Percentiles rank a stretch among this genome's conserved stretches.
phyloP scores from a whole-genome alignment of 176 grass and related monocot genomes.

The Dactylis glomerata region DNA sequence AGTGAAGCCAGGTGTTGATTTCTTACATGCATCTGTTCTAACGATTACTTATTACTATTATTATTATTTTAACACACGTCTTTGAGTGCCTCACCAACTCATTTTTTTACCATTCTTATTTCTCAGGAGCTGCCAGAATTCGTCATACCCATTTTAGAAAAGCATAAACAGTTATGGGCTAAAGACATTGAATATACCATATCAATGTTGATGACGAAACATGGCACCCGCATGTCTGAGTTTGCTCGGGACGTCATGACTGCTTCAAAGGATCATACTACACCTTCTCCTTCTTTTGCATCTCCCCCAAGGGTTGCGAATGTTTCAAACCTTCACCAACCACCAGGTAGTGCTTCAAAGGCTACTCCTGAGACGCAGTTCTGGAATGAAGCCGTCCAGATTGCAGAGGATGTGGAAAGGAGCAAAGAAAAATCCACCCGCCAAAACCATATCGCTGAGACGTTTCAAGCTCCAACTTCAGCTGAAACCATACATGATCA shows the following conservation, averaged over 20 bases:
- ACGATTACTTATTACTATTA: no score
- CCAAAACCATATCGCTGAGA: not conserved
- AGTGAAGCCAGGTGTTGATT: no score
- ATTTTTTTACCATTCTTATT: not conserved
- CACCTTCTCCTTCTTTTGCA: not conserved
- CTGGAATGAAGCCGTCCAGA: not conserved
- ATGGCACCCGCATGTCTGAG: not conserved
- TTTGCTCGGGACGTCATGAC: not conserved
- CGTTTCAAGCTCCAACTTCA: not conserved
- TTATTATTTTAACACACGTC: not conserved
- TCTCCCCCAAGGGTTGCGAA: not conserved
- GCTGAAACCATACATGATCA: not conserved
- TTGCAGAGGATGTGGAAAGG: not conserved
- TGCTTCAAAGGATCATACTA: not conserved
- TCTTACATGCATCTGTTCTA: no score
- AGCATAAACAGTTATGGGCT: not conserved
- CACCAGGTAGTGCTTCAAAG: not conserved
- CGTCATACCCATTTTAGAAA: not conserved
- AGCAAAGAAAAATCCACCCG: not conserved
- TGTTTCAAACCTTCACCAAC: not conserved
- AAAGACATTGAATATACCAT: not conserved
- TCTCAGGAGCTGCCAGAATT: not conserved
- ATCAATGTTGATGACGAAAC: not conserved
- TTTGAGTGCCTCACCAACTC: not conserved
- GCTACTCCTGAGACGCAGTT: not conserved